A percentile compares a stretch with the other conserved stretches of the same genome.
Evolutionary conservation across 2,329 filamentous ascomycete species (phyloP).

Genomic region (Beauveria brongniartii): DNA sequence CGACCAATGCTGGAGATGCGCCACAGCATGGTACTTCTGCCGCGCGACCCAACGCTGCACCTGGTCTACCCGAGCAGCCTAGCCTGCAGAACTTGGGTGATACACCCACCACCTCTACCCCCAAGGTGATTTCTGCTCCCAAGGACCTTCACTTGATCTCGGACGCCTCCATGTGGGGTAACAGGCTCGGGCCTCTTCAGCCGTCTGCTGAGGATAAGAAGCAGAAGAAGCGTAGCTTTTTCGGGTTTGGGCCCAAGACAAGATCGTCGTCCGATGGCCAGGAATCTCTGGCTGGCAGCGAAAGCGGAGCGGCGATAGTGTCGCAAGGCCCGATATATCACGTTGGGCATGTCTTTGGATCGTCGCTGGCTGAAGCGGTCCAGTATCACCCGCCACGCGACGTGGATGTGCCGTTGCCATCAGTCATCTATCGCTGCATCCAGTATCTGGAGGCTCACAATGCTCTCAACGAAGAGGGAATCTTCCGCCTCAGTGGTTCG

Average conservation of each 20-base stretch:
- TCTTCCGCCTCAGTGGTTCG: slow-evolving; percentile 94
- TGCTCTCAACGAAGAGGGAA: slow-evolving; percentile 81
- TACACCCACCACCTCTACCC: slow-evolving; percentile 25
- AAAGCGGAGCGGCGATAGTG: slow-evolving; percentile 30
- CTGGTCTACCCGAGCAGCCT: slow-evolving; percentile 26
- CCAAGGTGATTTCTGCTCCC: slow-evolving; percentile 66
- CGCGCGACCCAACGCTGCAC: slow-evolving; percentile 31
- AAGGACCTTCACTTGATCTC: slow-evolving; percentile 80
- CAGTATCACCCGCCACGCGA: slow-evolving; percentile 68
- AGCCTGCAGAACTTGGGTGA: slow-evolving; percentile 25
- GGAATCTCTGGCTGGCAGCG: slow-evolving; percentile 45
- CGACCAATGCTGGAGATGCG: slow-evolving; percentile 42
- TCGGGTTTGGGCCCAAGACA: slow-evolving; percentile 58
- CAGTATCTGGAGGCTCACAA: slow-evolving; percentile 83
- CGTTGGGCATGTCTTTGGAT: slow-evolving; percentile 71
- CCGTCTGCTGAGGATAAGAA: slow-evolving; percentile 64
- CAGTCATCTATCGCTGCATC: slow-evolving; percentile 91
- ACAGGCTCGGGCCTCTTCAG: slow-evolving; percentile 50
- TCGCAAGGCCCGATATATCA: slow-evolving; percentile 39
- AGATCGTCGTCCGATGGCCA: slow-evolving; percentile 51
- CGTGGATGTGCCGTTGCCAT: slow-evolving; percentile 68
- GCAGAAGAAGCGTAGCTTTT: slow-evolving; percentile 68
- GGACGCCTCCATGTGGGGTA: slow-evolving; percentile 79
- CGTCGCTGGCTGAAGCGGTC: slow-evolving; percentile 77
- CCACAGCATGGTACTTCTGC: slow-evolving; percentile 35